Conservation (phyloP, 306 rosid species). For the Dryas octopetala region DNA sequence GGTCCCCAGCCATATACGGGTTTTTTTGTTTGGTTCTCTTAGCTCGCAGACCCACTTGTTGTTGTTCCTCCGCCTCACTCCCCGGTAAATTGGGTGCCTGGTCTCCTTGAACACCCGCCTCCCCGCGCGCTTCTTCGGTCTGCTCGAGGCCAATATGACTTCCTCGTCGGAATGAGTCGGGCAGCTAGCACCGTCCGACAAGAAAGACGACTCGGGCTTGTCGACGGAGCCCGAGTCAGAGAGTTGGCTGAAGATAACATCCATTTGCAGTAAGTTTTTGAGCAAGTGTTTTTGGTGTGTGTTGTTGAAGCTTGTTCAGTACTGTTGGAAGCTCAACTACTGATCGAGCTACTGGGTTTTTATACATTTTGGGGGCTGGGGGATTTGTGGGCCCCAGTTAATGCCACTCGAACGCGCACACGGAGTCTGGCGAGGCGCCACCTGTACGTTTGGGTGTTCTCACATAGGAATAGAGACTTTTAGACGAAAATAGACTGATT, state of each 20-base stretch:
- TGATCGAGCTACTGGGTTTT: too few relatives aligned
- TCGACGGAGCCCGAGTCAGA: conserved; percentile 7
- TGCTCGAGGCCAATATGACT: conserved; percentile 47
- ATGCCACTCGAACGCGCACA: too few relatives aligned
- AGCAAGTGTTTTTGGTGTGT: not conserved
- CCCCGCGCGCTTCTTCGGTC: conserved; percentile 74
- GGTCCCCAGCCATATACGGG: conserved; percentile 84
- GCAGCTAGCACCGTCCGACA: conserved; percentile 26
- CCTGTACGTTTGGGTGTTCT: too few relatives aligned
- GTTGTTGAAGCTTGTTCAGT: not conserved
- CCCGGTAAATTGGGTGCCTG: conserved; percentile 75
- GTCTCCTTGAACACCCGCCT: conserved; percentile 69
- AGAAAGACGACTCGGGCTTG: conserved; percentile 15
- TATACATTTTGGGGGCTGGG: too few relatives aligned
- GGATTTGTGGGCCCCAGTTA: too few relatives aligned
- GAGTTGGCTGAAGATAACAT: not conserved
- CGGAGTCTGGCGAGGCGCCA: too few relatives aligned
- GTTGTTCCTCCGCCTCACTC: conserved; percentile 65
- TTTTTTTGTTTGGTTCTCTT: conserved; percentile 60
- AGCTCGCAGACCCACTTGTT: conserved; percentile 91
- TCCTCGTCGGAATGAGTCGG: conserved; percentile 40
- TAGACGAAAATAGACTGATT: too few relatives aligned
- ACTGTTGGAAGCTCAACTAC: too few relatives aligned
- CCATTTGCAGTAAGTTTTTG: conserved; percentile 15
- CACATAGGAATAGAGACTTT: too few relatives aligned